A percentile compares a stretch with the other conserved stretches of the same genome.
These are phyloP conservation scores for Strobilomyces confusus DNA, from an alignment of 768 basidiomycete genomes.

Conservation along the genomic window DNA sequence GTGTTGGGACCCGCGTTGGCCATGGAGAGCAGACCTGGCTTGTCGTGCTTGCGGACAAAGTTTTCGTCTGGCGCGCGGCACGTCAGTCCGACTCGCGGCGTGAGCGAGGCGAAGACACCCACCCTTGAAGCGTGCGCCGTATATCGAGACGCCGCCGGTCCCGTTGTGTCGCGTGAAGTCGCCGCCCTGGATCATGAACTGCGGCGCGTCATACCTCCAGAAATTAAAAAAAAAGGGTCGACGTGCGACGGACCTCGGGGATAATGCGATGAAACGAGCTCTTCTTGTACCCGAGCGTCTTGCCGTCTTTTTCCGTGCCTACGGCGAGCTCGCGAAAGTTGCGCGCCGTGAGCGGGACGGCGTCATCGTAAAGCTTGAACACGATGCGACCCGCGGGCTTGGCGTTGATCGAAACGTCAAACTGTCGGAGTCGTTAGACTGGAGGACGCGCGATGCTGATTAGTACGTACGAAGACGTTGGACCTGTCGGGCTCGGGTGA, in stretches of 20 bases:
- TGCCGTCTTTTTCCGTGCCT: slow-evolving; percentile 36
- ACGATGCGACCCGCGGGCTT: slow-evolving; percentile 65
- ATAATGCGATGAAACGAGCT: slow-evolving; percentile 47
- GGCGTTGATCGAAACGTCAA: slow-evolving; percentile 59
- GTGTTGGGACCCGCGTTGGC: slow-evolving; percentile 84
- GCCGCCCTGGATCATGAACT: slow-evolving; percentile 87
- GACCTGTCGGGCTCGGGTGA: slow-evolving; percentile 10
- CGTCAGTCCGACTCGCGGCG: background rate
- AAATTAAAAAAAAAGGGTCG: no score
- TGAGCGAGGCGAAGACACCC: slow-evolving; percentile 22
- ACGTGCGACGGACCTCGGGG: slow-evolving; percentile 40
- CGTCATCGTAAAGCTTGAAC: slow-evolving; percentile 80
- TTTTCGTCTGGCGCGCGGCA: slow-evolving; percentile 52
- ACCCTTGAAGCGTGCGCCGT: slow-evolving; percentile 77
- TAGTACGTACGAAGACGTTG: slow-evolving; percentile 32
- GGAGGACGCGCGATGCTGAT: background rate
- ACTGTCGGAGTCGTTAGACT: slow-evolving; percentile 37
- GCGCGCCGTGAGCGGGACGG: slow-evolving; percentile 73
- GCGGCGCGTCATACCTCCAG: background rate
- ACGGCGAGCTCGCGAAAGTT: slow-evolving; percentile 83
- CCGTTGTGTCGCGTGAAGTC: slow-evolving; percentile 77
- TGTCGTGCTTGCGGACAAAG: slow-evolving; percentile 59
- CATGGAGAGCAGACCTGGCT: slow-evolving; percentile 72
- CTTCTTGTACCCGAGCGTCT: slow-evolving; percentile 68
- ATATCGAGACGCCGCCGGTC: slow-evolving; percentile 83